Evolutionary conservation across 2,329 filamentous ascomycete species (phyloP).

Genomic region (Fonsecaea pedrosoi): DNA sequence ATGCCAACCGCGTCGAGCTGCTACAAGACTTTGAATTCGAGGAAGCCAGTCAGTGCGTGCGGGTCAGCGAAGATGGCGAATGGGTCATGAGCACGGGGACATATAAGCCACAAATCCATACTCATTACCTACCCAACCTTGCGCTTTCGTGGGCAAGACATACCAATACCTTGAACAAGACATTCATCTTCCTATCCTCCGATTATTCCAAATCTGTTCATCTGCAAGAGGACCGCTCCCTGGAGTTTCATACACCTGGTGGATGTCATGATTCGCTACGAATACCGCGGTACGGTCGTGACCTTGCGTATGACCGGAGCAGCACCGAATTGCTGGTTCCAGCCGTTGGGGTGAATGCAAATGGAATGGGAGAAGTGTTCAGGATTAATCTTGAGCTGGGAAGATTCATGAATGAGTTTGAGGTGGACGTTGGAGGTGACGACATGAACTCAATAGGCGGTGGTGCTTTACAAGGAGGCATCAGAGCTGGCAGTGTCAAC

Average conservation of each 20-base stretch:
- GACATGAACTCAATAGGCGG: constrained; percentile 71
- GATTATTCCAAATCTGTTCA: constrained; percentile 96
- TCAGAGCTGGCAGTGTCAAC: constrained; percentile 85
- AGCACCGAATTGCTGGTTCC: constrained; percentile 87
- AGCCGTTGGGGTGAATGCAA: constrained; percentile 81
- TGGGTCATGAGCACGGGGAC: constrained; percentile 94
- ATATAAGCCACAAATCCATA: constrained; percentile 84
- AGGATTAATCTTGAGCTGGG: constrained; percentile 89
- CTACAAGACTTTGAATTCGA: constrained; percentile 98
- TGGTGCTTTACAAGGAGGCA: constrained; percentile 82
- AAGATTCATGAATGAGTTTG: constrained; percentile 92
- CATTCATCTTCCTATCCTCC: constrained; percentile 83
- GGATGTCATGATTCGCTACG: constrained; percentile 89
- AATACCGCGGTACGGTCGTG: constrained; percentile 89
- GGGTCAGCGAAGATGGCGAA: constrained; percentile 91
- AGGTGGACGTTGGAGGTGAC: constrained; percentile 86
- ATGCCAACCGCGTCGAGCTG: constrained; percentile 90
- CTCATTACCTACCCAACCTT: constrained; percentile 91
- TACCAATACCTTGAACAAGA: constrained; percentile 88
- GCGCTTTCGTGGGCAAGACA: constrained; percentile 93
- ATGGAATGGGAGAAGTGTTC: constrained; percentile 91
- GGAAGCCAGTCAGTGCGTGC: constrained; percentile 88
- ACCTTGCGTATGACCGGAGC: constrained; percentile 81
- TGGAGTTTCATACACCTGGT: constrained; percentile 90
- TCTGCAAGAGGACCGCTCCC: constrained; percentile 84